Percentiles rank a stretch among this genome's conserved stretches.
Evolutionary conservation across 2,329 filamentous ascomycete genomes (phyloP).

Genomic region (Hirsutella minnesotensis): DNA sequence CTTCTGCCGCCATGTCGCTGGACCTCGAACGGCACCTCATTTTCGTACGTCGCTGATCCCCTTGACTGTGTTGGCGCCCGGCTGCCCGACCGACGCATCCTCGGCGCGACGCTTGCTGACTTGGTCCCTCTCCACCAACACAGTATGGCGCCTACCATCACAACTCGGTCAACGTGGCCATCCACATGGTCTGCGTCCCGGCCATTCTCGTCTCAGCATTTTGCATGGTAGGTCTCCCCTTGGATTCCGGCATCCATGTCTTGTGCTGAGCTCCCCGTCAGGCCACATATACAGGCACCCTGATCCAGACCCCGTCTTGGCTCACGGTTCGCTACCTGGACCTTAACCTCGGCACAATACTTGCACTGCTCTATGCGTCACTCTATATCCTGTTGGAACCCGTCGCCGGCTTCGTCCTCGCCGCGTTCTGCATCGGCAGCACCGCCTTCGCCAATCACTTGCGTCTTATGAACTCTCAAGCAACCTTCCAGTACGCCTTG

Average conservation of each 20-base stretch:
- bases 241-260: conserved; percentile 1
- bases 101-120: no score
- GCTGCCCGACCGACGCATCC: background rate
- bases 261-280: conserved; percentile 16
- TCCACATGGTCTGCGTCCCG: conserved; percentile 72
- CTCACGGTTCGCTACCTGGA: conserved; percentile 56
- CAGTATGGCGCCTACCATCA: conserved; percentile 81
- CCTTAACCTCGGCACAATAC: conserved; percentile 54
- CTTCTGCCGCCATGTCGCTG: conserved; percentile 42
- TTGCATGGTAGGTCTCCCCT: conserved; percentile 47
- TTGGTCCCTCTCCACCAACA: conserved; percentile 1
- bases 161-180: conserved; percentile 62
- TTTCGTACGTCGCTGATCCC: conserved; percentile 41
- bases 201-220: conserved; percentile 61
- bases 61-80: background rate
- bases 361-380: conserved; percentile 55
- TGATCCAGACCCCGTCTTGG: conserved; percentile 54
- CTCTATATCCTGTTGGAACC: conserved; percentile 91
- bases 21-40: conserved; percentile 72
- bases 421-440: conserved; percentile 62
- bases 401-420: conserved; percentile 70
- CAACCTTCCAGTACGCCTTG: conserved; percentile 45
- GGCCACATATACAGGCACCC: conserved; percentile 50
- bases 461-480: conserved; percentile 40
- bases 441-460: conserved; percentile 69